Conservation (phyloP, 257 asterid genomes). For the Nicotiana otophora region DNA sequence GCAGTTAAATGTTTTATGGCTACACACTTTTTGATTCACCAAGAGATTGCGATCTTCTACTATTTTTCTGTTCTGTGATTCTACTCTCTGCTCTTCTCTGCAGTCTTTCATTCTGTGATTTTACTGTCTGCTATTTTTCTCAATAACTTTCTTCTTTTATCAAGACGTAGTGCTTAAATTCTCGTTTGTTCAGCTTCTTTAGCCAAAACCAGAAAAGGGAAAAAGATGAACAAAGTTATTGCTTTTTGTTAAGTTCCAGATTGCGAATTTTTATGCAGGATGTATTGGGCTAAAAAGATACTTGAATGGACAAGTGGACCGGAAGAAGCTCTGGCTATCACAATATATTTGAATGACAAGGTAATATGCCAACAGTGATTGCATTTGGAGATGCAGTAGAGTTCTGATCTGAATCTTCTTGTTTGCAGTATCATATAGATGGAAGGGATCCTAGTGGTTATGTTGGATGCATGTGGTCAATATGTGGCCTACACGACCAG, state of each 20-base stretch:
- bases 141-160: not conserved
- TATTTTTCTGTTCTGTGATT: not conserved
- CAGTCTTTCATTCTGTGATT: not conserved
- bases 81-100: too few relatives aligned
- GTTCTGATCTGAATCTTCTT: not conserved
- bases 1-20: not conserved
- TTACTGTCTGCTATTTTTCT: not conserved
- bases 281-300: slow-evolving; percentile 99
- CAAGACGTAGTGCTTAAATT: not conserved
- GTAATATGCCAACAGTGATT: slow-evolving; percentile 21
- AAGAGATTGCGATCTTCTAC: not conserved
- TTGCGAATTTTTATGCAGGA: slow-evolving; percentile 37
- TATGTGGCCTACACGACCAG: slow-evolving; percentile 97
- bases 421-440: slow-evolving; percentile 75
- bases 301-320: slow-evolving; percentile 95
- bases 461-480: slow-evolving; percentile 99
- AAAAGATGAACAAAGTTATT: not conserved
- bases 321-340: slow-evolving; percentile 80
- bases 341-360: slow-evolving; percentile 82
- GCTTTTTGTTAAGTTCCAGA: not conserved
- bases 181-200: not conserved
- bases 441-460: slow-evolving; percentile 97
- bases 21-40: not conserved
- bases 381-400: not conserved
- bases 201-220: not conserved